phyloP scores from a whole-genome alignment of 345 rosid species.

The Nephelium lappaceum region DNA sequence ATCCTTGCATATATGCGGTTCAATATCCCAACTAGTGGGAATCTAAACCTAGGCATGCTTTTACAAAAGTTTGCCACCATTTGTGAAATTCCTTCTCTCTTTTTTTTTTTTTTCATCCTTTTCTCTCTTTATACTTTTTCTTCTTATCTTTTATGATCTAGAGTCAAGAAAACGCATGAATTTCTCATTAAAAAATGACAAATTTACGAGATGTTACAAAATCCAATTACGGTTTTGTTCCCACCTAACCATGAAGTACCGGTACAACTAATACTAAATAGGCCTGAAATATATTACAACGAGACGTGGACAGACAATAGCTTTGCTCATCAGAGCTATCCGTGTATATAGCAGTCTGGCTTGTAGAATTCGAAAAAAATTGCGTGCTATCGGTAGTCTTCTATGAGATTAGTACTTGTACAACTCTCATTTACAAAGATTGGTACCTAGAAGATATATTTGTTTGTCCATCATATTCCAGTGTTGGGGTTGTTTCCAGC shows the following conservation, averaged over 20 bases:
- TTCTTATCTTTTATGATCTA: neutral
- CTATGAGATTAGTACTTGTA: neutral
- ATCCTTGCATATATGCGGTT: neutral
- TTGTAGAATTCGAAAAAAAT: too few species aligned
- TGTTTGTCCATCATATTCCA: slow-evolving; percentile 34
- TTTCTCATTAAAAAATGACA: neutral
- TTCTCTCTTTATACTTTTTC: neutral
- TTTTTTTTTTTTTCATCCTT: too few species aligned
- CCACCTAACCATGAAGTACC: neutral
- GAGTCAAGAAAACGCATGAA: neutral
- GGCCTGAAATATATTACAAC: neutral
- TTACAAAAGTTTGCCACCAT: neutral
- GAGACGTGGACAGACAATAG: neutral
- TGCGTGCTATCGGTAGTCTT: neutral
- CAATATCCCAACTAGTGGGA: neutral
- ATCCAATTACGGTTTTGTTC: neutral
- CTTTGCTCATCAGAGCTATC: neutral
- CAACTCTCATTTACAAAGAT: slow-evolving; percentile 19
- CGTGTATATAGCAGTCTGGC: neutral
- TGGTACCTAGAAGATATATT: neutral
- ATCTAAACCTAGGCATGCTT: neutral
- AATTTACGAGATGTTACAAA: neutral
- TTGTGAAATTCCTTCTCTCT: neutral
- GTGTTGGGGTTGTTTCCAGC: slow-evolving; percentile 92
- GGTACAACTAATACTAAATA: neutral